phyloP scores from a whole-genome alignment of 225 moss, liverwort and hornwort species.

The Bryum argenteum region DNA sequence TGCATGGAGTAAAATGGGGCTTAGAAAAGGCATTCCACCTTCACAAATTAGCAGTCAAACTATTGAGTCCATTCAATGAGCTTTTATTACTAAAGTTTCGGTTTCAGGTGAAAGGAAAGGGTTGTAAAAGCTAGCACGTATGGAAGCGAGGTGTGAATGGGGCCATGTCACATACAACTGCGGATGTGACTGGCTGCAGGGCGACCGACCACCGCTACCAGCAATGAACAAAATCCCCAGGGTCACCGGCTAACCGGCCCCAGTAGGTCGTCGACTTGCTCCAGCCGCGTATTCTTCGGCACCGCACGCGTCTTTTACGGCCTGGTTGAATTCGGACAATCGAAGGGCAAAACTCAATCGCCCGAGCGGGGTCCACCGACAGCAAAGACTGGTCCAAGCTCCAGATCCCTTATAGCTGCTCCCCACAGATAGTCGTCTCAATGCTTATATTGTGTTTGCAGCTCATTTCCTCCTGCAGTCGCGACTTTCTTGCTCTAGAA shows the following conservation, averaged over 20 bases:
- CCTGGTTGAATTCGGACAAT: not conserved
- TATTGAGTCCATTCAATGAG: no score
- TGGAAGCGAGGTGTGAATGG: conserved; percentile 17
- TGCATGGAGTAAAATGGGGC: no score
- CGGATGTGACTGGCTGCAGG: conserved; percentile 21
- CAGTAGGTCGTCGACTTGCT: not conserved
- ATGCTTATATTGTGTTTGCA: not conserved
- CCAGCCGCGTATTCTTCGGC: conserved; percentile 25
- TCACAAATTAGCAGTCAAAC: no score
- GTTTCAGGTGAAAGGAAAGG: no score
- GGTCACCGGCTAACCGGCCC: not conserved
- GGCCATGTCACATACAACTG: not conserved
- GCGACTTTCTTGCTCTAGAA: not conserved
- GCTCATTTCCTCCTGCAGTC: not conserved
- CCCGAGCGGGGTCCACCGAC: conserved; percentile 39
- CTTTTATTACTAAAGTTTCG: no score
- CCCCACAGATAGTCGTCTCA: conserved; percentile 1
- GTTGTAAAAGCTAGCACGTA: not conserved
- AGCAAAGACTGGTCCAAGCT: not conserved
- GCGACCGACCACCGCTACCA: conserved; percentile 29
- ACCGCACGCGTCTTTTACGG: conserved; percentile 22
- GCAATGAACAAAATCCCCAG: not conserved
- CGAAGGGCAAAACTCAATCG: not conserved
- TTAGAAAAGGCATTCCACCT: no score
- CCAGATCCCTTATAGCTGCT: not conserved